Evolutionary conservation across 2,329 filamentous ascomycete species (phyloP), one percentile per base, ranked within the genome.

Genomic region (Colletotrichum sublineola): DNA sequence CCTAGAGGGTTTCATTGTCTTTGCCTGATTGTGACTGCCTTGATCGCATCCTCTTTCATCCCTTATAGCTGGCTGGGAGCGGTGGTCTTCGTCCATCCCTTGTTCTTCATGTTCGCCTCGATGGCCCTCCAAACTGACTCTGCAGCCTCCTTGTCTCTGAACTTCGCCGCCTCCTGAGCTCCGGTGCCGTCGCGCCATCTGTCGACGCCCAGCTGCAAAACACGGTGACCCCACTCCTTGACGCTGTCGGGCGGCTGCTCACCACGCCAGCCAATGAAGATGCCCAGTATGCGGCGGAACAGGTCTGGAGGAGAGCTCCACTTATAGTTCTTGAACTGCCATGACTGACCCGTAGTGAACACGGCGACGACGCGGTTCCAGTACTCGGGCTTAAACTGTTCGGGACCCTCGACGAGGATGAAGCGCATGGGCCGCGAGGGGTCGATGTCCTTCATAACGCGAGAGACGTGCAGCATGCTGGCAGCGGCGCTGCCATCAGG

Each of bases 301-400:
- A 99, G 87, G 79, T 98, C 96, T 18, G 91, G 88, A 0, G 96
- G 94, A 68, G 93, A 92, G 76, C 92, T 92, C 94, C 96, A 99
- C 83, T 97, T 97, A 88, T 99, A 99, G 76, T 91, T 93, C 84
- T 98, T 97, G 85, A 99, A 99, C 83, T 99, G 96, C 96, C 96
- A 99, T 12, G 93, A 91, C 84, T 99, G 96, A 44, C 96, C 96
- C 0, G 96, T 99, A 0, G 96, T 99, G 84, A 99, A 98, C 69
- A 99, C 95, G 15, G 94, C 96, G 1, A 98, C 96, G 8, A 99
- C 93, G 63, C 95, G 92, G 78, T 92, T 92, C 96, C 96, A 99
- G 86, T 98, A 98, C 80, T 98, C 95, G 0, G 96, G 96, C 81
- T 97, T 97, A 88, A 99, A 99, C 81, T 96, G 93, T 79, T 97